Base-by-base conservation (phyloP, 371 early-diverging fungal species). In the Ordospora colligata region DNA sequence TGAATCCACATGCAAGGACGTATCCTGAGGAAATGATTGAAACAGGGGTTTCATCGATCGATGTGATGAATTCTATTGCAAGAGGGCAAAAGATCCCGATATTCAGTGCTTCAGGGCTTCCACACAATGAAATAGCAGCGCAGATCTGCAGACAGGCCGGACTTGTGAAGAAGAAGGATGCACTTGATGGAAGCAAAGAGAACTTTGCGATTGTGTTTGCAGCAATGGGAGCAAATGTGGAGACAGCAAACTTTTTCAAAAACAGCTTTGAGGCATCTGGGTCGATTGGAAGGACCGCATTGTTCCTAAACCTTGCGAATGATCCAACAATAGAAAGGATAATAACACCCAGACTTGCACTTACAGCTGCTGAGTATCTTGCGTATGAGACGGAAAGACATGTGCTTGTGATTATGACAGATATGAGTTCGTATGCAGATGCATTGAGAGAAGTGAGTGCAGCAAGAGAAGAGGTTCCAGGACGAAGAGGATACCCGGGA, bases 11-110 rank as follows among this genome's bases (percentile, higher is more conserved):
- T 86, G 91, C 93, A 63, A 91, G 99, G 86, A 93, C 95, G 77
- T 99, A 99, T 83, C 99, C 99, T 58, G 96, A 95, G 87, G 97
- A 99, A 87, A 99, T 99, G 97, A 96, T 99, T 76, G 96, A 99
- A 86, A 99, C 99, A 17, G 99, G 99, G 82, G 93, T 99, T 71
- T 96, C 96, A 32, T 92, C 99, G 66, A 99, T 99, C 78, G 99
- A 99, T 86, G 94, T 94, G 73, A 99, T 99, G 99, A 97, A 95
- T 88, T 95, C 95, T 43, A 95, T 99, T 87, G 99, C 99, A 54
- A 91, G 99, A 87, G 99, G 99, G 11, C 98, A 99, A 86, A 99
- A 99, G 89, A 97, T 99, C 79, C 99, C 99, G 47, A 97, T 99
- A 76, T 99, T 99, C 89, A 96, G 96, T 68, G 97, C 96, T 49